A percentile compares a stretch with the other conserved stretches of the same genome.
Evolutionary conservation across 1,284 basidiomycete species (phyloP).

Genomic region (Peniophora sp.): DNA sequence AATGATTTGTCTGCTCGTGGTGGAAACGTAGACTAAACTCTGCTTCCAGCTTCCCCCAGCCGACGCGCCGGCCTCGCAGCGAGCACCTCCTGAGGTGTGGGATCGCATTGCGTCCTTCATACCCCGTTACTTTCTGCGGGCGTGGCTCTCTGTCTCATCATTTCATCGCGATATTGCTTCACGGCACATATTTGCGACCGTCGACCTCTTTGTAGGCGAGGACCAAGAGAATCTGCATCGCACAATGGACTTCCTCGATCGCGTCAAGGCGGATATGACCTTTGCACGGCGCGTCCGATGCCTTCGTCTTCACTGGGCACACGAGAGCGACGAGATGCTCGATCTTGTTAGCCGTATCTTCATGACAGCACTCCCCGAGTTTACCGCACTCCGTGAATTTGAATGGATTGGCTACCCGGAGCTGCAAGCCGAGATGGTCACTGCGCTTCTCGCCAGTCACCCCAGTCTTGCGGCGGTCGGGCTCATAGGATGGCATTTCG

Average conservation of each 20-base stretch:
- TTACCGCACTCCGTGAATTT: constrained; percentile 50
- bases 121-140: constrained; percentile 55
- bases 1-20: constrained; percentile 10
- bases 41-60: constrained; percentile 40
- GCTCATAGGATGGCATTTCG: constrained; percentile 62
- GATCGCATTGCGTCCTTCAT: constrained; percentile 52
- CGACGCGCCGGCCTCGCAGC: constrained; percentile 46
- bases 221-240: constrained; percentile 51
- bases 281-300: constrained; percentile 52
- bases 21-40: not conserved
- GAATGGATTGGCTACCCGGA: constrained; percentile 71
- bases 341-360: constrained; percentile 57
- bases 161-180: constrained; percentile 57
- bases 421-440: constrained; percentile 52
- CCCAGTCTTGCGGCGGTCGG: constrained; percentile 45
- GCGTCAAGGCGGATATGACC: constrained; percentile 48
- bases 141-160: constrained; percentile 55
- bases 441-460: constrained; percentile 43
- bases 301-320: constrained; percentile 56
- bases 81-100: constrained; percentile 58
- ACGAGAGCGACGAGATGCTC: constrained; percentile 57
- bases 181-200: constrained; percentile 52
- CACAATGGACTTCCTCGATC: constrained; percentile 55
- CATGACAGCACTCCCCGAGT: constrained; percentile 49
- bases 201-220: constrained; percentile 59